Evolutionary conservation across 2,329 filamentous ascomycete genomes (phyloP), one percentile per base, ranked within the genome.

Genomic region (Mycocentrospora acerina): DNA sequence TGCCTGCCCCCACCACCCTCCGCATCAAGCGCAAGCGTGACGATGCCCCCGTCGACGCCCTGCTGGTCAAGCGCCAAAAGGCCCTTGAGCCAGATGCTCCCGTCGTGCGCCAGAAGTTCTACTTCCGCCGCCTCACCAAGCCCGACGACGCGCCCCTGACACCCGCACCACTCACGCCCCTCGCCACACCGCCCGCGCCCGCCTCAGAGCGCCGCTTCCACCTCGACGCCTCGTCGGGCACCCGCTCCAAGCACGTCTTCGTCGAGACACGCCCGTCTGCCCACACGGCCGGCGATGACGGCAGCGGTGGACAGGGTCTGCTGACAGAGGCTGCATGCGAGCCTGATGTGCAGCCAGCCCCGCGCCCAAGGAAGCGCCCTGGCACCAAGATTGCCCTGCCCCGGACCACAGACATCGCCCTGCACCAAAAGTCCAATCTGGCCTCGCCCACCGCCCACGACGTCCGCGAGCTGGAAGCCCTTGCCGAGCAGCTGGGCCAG

Each of bases 1-100:
- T 22, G 19, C 19, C 19, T 5, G 53, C 58, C 3, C 62, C 61
- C 1, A 55, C 59, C 32, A 62, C 60, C 7, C 54, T 66, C 30
- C 59, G 58, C 8, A 52, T 81, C 57, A 81, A 81, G 64, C 71
- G 78, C 39, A 76, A 78, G 48, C 73, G 77, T 38, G 72, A 74
- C 38, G 77, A 81, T 37, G 75, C 77, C 32, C 76, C 78, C 3
- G 72, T 79, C n/a, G 77, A 80, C 44, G 71, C 72, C 15, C 64
- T 79, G 33, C 40, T 59, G 16, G 44, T 47, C 36, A 55, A 60
- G 40, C 46, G 49, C 9, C 51, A 52, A 39, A 54, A 55, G 32
- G 40, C 32, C 25, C 24, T 27, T 16, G 17, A 40, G 30, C 19
- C 22, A 29, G 24, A 37, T 15, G 24, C 44, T 30, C 24, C 44